These are phyloP conservation scores for Aspergillus candidus DNA, from an alignment of 2,329 filamentous ascomycete genomes.

Conservation along the genomic window DNA sequence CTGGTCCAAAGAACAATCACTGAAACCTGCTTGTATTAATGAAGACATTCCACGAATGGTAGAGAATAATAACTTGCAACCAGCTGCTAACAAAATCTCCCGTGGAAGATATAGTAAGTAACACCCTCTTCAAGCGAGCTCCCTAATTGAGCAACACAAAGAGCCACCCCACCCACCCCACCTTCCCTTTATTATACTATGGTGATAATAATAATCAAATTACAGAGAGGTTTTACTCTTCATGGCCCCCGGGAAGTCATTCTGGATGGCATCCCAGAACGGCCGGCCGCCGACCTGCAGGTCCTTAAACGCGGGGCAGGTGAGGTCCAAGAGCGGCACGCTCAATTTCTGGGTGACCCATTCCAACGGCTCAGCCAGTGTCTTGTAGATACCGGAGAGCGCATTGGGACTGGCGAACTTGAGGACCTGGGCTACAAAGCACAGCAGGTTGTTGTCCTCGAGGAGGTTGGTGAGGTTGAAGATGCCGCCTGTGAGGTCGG, in stretches of 20 bases:
- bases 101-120: too few species aligned
- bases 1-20: too few species aligned
- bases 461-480: conserved; percentile 30
- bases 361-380: conserved; percentile 23
- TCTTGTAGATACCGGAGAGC: conserved; percentile 24
- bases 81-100: too few species aligned
- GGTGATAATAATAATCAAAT: too few species aligned
- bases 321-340: conserved; percentile 24
- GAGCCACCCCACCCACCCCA: too few species aligned
- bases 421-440: conserved; percentile 33
- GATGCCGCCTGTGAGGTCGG: conserved; percentile 40
- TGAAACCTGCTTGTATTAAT: too few species aligned
- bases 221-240: conserved; percentile 10
- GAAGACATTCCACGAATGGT: too few species aligned
- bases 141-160: too few species aligned
- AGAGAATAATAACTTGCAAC: too few species aligned
- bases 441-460: conserved; percentile 37
- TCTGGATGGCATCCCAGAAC: conserved; percentile 24
- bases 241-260: conserved; percentile 24
- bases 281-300: conserved; percentile 26
- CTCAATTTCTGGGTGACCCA: conserved; percentile 24
- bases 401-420: conserved; percentile 29
- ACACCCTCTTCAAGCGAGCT: too few species aligned
- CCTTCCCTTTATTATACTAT: too few species aligned
- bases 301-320: conserved; percentile 29